phyloP scores from a whole-genome alignment of 805 yeast genomes.

The Metschnikowia sp. region DNA sequence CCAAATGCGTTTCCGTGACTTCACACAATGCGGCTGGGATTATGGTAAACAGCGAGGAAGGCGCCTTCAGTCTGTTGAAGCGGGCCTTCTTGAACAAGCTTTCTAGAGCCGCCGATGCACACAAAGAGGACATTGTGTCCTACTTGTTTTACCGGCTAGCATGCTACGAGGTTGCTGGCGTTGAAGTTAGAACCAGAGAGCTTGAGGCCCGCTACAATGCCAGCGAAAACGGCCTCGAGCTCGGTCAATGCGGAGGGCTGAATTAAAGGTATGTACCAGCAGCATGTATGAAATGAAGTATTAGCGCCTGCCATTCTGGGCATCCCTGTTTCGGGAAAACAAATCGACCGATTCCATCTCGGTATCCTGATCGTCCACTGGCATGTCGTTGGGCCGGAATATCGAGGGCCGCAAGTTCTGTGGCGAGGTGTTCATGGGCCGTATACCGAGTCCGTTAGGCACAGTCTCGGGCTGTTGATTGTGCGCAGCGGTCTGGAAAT shows the following conservation, averaged over 20 bases:
- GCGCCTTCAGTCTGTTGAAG: constrained; percentile 12
- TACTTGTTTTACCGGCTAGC: constrained; percentile 20
- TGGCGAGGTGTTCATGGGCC: constrained; percentile 34
- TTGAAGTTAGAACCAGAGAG: constrained; percentile 14
- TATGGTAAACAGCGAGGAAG: not conserved
- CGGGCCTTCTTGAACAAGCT: constrained; percentile 10
- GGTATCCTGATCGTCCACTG: constrained; percentile 25
- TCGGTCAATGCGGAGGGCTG: not conserved
- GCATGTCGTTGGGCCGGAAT: constrained; percentile 26
- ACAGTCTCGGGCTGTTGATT: constrained; percentile 7
- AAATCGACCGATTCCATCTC: constrained; percentile 30
- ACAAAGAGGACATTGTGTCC: constrained; percentile 19
- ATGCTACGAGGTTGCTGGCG: constrained; percentile 11
- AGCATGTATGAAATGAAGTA: constrained; percentile 2
- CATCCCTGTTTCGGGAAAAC: constrained; percentile 17
- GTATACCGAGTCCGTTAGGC: constrained; percentile 9
- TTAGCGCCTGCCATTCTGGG: constrained; percentile 3
- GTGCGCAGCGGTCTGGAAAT: constrained; percentile 11
- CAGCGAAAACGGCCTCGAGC: constrained; percentile 4
- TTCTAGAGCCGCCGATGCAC: constrained; percentile 11
- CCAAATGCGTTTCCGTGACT: constrained; percentile 8
- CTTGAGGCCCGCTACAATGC: constrained; percentile 12
- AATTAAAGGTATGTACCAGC: not conserved
- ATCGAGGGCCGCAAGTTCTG: constrained; percentile 42
- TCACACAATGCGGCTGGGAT: constrained; percentile 3